Evolutionary conservation across 805 yeast genomes (phyloP).

Genomic region (Starmerella geochares): DNA sequence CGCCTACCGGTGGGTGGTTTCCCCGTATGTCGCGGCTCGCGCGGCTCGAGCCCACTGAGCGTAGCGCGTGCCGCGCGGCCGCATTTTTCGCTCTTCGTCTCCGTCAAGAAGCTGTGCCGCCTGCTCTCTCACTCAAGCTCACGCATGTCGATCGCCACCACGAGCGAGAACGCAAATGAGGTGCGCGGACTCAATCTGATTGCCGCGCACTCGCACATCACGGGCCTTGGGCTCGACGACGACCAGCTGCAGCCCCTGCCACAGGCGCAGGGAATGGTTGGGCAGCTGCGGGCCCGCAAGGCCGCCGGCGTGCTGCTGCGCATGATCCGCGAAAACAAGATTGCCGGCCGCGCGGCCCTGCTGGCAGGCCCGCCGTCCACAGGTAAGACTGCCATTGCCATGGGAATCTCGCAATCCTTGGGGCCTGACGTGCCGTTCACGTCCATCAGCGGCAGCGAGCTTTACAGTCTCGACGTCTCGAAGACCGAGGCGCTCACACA

Average conservation of each 20-base stretch:
- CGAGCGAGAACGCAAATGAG: constrained; percentile 37
- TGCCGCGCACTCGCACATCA: constrained; percentile 97
- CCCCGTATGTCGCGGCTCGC: too few relatives aligned
- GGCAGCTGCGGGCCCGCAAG: constrained; percentile 85
- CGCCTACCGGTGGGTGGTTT: too few relatives aligned
- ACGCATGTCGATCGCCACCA: constrained; percentile 33
- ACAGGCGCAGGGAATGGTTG: constrained; percentile 90
- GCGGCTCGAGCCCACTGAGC: too few relatives aligned
- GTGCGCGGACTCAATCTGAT: constrained; percentile 61
- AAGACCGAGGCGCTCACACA: constrained; percentile 96
- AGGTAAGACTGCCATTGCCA: constrained; percentile 96
- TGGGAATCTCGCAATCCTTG: constrained; percentile 51
- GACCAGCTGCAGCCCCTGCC: constrained; percentile 76
- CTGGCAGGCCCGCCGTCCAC: constrained; percentile 98
- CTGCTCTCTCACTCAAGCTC: too few relatives aligned
- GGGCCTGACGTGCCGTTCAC: constrained; percentile 86
- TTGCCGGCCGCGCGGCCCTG: constrained; percentile 92
- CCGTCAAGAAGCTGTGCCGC: too few relatives aligned
- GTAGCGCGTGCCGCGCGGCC: neutral
- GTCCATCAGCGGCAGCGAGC: constrained; percentile 87
- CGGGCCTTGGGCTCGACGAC: constrained; percentile 85
- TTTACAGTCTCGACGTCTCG: constrained; percentile 80
- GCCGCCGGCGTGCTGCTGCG: constrained; percentile 92
- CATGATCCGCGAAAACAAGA: constrained; percentile 86
- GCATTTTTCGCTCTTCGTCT: too few relatives aligned